These are phyloP conservation scores for Starmerella vaccinii DNA, from an alignment of 805 yeast genomes.

Conservation along the genomic window DNA sequence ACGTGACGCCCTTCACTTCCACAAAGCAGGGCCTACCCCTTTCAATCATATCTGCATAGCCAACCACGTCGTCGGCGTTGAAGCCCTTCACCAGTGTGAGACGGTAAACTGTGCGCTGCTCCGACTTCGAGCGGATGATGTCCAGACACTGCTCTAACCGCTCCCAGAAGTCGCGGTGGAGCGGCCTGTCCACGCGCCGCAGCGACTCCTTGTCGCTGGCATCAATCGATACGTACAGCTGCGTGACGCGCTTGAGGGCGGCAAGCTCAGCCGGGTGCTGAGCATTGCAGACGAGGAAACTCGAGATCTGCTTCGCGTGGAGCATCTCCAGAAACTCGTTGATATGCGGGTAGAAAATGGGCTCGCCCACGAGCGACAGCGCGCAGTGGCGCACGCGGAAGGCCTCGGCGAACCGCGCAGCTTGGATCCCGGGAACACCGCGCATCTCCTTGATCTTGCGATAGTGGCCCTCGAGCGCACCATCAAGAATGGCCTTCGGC, in stretches of 20 bases:
- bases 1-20: conserved; percentile 91
- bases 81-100: conserved; percentile 86
- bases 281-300: conserved; percentile 88
- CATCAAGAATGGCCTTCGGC: conserved; percentile 72
- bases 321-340: conserved; percentile 72
- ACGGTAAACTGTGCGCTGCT: conserved; percentile 85
- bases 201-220: conserved; percentile 78
- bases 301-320: conserved; percentile 69
- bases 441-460: conserved; percentile 87
- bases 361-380: conserved; percentile 85
- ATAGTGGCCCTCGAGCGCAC: conserved; percentile 83
- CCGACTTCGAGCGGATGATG: conserved; percentile 61
- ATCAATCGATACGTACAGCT: conserved; percentile 83
- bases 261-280: conserved; percentile 84
- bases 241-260: conserved; percentile 67
- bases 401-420: conserved; percentile 84
- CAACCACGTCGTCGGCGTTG: conserved; percentile 62
- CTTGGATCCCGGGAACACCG: conserved; percentile 89
- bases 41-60: conserved; percentile 79
- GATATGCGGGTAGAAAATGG: conserved; percentile 85
- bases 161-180: conserved; percentile 88
- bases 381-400: conserved; percentile 87
- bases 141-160: conserved; percentile 71
- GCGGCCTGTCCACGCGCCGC: conserved; percentile 77
- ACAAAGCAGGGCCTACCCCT: conserved; percentile 76